Evolutionary conservation across 352 stramenopile genomes (phyloP).

Genomic region (Blastocystis sp.): DNA sequence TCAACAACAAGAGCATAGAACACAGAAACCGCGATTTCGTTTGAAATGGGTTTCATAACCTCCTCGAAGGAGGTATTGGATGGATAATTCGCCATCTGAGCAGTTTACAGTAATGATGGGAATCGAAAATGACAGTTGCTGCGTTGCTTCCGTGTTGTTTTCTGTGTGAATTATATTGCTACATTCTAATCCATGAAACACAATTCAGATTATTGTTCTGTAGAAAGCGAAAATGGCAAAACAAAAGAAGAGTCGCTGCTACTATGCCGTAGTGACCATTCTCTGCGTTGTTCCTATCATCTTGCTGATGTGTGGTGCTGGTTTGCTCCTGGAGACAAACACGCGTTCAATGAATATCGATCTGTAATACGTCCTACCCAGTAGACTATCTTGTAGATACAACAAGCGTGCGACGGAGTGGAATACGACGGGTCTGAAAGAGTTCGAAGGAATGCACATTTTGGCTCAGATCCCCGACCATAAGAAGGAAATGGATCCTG

Average conservation of each 20-base stretch:
- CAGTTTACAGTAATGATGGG: background rate
- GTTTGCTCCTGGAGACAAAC: background rate
- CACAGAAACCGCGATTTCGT: background rate
- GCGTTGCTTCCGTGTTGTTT: background rate
- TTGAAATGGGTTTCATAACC: background rate
- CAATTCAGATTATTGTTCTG: background rate
- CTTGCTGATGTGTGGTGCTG: background rate
- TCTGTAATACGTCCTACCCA: background rate
- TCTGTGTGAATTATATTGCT: background rate
- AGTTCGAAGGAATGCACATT: background rate
- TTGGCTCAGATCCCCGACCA: background rate
- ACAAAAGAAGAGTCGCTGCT: slow-evolving; percentile 16
- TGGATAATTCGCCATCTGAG: background rate
- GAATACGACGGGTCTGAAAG: background rate
- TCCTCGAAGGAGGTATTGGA: background rate
- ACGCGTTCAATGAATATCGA: background rate
- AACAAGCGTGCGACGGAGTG: background rate
- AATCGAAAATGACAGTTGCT: background rate
- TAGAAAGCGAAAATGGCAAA: background rate
- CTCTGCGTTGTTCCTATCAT: background rate
- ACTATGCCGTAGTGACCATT: slow-evolving; percentile 14
- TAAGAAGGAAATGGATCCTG: background rate
- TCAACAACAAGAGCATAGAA: background rate
- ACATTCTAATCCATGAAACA: background rate
- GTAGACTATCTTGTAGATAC: slow-evolving; percentile 6